A percentile compares a stretch with the other conserved stretches of the same genome.
phyloP scores from a whole-genome alignment of 2,329 filamentous ascomycete species.

The Xylariaceae sp. region DNA sequence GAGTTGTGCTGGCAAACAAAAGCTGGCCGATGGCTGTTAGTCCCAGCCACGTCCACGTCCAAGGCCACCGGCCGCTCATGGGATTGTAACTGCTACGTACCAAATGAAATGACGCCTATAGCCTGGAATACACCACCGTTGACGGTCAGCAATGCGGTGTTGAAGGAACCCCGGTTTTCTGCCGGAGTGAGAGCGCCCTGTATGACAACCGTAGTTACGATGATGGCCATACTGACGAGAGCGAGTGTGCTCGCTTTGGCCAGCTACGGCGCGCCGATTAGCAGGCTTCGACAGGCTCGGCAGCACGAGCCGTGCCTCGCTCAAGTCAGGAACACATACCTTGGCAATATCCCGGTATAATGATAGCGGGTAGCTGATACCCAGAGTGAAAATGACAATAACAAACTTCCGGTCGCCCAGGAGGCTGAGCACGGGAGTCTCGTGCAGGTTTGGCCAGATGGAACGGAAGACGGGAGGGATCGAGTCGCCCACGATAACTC shows the following conservation, averaged over 20 bases:
- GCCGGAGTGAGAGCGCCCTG: constrained; percentile 73
- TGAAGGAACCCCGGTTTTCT: constrained; percentile 68
- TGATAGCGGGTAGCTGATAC: constrained; percentile 84
- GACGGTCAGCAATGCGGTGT: constrained; percentile 66
- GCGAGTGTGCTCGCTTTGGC: constrained; percentile 94
- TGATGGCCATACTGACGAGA: constrained; percentile 86
- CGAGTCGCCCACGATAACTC: constrained; percentile 93
- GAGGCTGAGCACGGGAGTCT: constrained; percentile 74
- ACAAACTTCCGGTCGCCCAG: constrained; percentile 76
- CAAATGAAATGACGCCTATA: constrained; percentile 96
- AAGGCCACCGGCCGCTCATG: neutral
- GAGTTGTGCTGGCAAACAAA: constrained; percentile 88
- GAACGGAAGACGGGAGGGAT: constrained; percentile 86
- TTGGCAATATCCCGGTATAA: constrained; percentile 97
- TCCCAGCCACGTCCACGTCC: neutral
- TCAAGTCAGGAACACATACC: constrained; percentile 44
- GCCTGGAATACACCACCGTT: constrained; percentile 90
- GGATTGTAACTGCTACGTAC: constrained; percentile 44
- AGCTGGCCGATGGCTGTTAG: constrained; percentile 41
- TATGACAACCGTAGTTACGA: constrained; percentile 80
- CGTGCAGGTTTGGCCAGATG: constrained; percentile 69
- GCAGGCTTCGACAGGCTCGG: neutral
- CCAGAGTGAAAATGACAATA: constrained; percentile 82
- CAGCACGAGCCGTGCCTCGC: constrained; percentile 23
- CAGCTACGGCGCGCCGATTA: constrained; percentile 58